These are phyloP conservation scores for Pythium brachiatum DNA, from an alignment of 352 stramenopile genomes.

Conservation along the genomic window DNA sequence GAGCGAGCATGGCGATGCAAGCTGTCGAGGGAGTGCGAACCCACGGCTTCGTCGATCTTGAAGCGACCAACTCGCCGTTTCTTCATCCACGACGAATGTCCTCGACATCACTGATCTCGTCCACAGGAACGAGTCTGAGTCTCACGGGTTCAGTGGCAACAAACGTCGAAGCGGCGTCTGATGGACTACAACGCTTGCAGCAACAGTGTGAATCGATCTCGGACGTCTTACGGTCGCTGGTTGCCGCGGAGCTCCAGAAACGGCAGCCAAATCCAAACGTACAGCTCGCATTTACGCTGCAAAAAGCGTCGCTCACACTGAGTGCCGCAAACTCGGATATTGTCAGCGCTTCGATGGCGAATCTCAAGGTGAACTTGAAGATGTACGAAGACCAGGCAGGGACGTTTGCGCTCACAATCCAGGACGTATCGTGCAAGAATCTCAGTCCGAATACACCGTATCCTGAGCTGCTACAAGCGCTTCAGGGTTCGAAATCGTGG, in stretches of 20 bases:
- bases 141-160: constrained; percentile 32
- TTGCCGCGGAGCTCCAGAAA: constrained; percentile 38
- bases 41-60: constrained; percentile 39
- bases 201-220: constrained; percentile 48
- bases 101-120: constrained; percentile 34
- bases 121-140: constrained; percentile 35
- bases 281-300: constrained; percentile 57
- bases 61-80: constrained; percentile 34
- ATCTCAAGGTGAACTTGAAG: constrained; percentile 60
- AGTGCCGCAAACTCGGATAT: constrained; percentile 64
- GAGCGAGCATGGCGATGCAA: constrained; percentile 38
- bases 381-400: constrained; percentile 73
- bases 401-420: constrained; percentile 52
- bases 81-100: constrained; percentile 37
- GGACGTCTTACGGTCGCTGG: constrained; percentile 37
- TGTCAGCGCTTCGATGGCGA: constrained; percentile 38
- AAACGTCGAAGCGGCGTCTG: constrained; percentile 35
- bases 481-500: constrained; percentile 42
- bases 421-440: constrained; percentile 61
- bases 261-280: constrained; percentile 49
- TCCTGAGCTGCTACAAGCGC: constrained; percentile 58
- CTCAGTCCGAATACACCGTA: constrained; percentile 66
- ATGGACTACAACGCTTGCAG: constrained; percentile 47
- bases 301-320: constrained; percentile 58
- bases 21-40: constrained; percentile 34